Conservation (phyloP, 2,329 filamentous ascomycete genomes). For the Hypoxylon sp. region DNA sequence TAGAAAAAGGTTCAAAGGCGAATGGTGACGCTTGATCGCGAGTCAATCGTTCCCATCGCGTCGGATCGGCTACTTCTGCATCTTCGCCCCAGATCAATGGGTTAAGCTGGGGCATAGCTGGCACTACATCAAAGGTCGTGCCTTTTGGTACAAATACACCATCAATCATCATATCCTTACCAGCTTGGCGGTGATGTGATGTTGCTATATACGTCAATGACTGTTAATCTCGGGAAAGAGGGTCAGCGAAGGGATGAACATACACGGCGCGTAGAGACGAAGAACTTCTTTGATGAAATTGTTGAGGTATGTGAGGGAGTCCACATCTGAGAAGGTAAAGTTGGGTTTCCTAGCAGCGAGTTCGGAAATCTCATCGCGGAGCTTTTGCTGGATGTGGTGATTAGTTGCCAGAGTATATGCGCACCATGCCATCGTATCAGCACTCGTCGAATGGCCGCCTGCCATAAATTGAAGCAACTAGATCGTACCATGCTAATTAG, state of each 20-base stretch:
- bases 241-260: not conserved
- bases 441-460: slow-evolving; percentile 58
- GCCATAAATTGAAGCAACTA: slow-evolving; percentile 56
- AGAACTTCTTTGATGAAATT: slow-evolving; percentile 59
- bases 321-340: slow-evolving; percentile 50
- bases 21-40: slow-evolving; percentile 51
- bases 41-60: slow-evolving; percentile 55
- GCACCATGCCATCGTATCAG: slow-evolving; percentile 55
- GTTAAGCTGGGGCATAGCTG: slow-evolving; percentile 56
- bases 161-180: slow-evolving; percentile 53
- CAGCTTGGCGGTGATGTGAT: slow-evolving; percentile 53
- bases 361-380: slow-evolving; percentile 55
- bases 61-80: slow-evolving; percentile 56
- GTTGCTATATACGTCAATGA: slow-evolving; percentile 40
- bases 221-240: no score
- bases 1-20: slow-evolving; percentile 51
- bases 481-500: not conserved
- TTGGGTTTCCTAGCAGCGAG: slow-evolving; percentile 44
- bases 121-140: slow-evolving; percentile 56
- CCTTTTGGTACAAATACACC: slow-evolving; percentile 56
- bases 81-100: slow-evolving; percentile 58
- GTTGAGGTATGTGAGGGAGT: slow-evolving; percentile 55
- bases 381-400: slow-evolving; percentile 52
- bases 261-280: slow-evolving; percentile 54
- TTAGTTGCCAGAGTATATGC: slow-evolving; percentile 54